These are phyloP conservation scores for Naematelia aurantialba DNA, from an alignment of 768 basidiomycete species.

Conservation along the genomic window DNA sequence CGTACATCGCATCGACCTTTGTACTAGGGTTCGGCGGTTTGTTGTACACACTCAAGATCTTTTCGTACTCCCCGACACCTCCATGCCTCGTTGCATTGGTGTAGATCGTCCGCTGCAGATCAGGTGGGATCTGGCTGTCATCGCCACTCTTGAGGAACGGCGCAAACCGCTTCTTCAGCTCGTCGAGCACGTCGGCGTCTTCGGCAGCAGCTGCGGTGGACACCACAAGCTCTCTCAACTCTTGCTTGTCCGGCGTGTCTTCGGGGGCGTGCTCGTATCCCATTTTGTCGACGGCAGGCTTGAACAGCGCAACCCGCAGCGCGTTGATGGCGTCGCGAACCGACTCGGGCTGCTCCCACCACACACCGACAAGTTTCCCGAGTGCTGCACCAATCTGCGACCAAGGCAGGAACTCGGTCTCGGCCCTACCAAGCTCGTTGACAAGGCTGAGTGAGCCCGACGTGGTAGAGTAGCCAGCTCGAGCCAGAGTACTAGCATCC, in stretches of 20 bases:
- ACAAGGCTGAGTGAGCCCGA: constrained; percentile 74
- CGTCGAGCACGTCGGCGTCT: constrained; percentile 60
- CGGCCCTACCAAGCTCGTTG: constrained; percentile 61
- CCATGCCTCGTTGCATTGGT: constrained; percentile 66
- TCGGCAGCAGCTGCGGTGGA: constrained; percentile 38
- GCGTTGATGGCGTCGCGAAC: constrained; percentile 55
- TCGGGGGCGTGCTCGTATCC: constrained; percentile 68
- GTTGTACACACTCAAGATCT: constrained; percentile 64
- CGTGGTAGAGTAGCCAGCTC: constrained; percentile 71
- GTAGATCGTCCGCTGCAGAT: constrained; percentile 61
- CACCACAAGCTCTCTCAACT: constrained; percentile 73
- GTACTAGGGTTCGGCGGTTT: constrained; percentile 71
- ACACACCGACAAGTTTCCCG: constrained; percentile 59
- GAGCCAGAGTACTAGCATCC: constrained; percentile 74
- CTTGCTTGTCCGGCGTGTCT: constrained; percentile 66
- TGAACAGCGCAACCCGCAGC: constrained; percentile 53
- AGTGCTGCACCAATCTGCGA: constrained; percentile 63
- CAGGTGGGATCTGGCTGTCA: constrained; percentile 72
- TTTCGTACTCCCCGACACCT: constrained; percentile 69
- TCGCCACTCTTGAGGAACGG: constrained; percentile 68
- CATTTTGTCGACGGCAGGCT: constrained; percentile 70
- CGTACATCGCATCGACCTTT: constrained; percentile 60
- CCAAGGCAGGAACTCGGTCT: constrained; percentile 85
- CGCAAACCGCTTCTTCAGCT: constrained; percentile 67
- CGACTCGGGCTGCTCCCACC: constrained; percentile 74